Conservation (phyloP, 2,329 filamentous ascomycete genomes). For the Cytospora paraplurivora region DNA sequence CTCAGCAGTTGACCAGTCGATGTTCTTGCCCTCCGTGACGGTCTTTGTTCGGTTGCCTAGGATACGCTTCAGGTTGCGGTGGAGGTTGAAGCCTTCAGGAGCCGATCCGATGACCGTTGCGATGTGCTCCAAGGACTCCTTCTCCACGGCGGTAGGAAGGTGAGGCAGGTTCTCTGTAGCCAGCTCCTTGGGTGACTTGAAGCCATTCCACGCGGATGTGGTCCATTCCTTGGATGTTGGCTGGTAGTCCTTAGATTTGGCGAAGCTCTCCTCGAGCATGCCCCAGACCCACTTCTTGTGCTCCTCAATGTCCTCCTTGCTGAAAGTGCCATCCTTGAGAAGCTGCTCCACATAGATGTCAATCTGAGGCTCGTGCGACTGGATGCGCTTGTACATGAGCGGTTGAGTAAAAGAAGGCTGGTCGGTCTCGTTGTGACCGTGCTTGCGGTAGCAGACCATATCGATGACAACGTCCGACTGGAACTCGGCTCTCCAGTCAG, state of each 20-base stretch:
- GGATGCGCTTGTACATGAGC: conserved; percentile 98
- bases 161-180: conserved; percentile 93
- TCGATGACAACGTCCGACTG: conserved; percentile 98
- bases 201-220: conserved; percentile 98
- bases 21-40: conserved; percentile 86
- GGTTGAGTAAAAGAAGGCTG: conserved; percentile 99
- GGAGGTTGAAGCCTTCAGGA: conserved; percentile 84
- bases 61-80: conserved; percentile 97
- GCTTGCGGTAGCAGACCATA: conserved; percentile 97
- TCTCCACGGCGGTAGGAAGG: conserved; percentile 78
- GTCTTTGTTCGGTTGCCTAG: conserved; percentile 87
- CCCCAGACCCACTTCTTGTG: conserved; percentile 99
- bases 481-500: conserved; percentile 98
- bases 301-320: conserved; percentile 95
- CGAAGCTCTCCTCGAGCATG: conserved; percentile 97
- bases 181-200: conserved; percentile 98
- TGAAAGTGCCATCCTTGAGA: conserved; percentile 89
- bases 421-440: conserved; percentile 99
- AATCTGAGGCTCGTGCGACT: conserved; percentile 79
- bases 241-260: conserved; percentile 96
- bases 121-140: conserved; percentile 75
- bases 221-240: conserved; percentile 97
- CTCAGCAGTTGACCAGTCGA: conserved; percentile 97
- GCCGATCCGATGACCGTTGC: conserved; percentile 75
- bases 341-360: conserved; percentile 92